Evolutionary conservation across 805 yeast species (phyloP).

Genomic region (Barnettozyma pratensis): DNA sequence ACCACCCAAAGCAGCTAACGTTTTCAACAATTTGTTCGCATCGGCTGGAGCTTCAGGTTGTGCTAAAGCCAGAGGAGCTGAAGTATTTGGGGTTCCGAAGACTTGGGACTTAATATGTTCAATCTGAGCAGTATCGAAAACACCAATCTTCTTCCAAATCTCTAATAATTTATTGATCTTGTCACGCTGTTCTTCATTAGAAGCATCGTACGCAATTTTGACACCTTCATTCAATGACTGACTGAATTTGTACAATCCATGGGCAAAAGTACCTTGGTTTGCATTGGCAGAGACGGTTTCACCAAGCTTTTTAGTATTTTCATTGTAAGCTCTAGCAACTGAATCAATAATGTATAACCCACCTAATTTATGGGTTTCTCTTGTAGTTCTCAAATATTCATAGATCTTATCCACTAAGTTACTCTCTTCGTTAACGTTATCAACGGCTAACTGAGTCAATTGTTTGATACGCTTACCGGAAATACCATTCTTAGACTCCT

Average conservation of each 20-base stretch:
- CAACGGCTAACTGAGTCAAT: conserved; percentile 71
- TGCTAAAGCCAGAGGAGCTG: conserved; percentile 19
- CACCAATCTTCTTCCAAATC: conserved; percentile 85
- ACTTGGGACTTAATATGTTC: conserved; percentile 41
- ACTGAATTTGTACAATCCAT: conserved; percentile 64
- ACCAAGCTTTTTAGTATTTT: conserved; percentile 57
- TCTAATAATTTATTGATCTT: conserved; percentile 82
- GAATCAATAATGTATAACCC: conserved; percentile 90
- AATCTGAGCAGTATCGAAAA: conserved; percentile 60
- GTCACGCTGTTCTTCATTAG: conserved; percentile 54
- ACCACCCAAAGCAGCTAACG: conserved; percentile 48
- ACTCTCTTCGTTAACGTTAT: conserved; percentile 54
- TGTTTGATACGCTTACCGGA: conserved; percentile 93
- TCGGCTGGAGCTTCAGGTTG: conserved; percentile 32
- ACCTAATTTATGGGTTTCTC: conserved; percentile 83
- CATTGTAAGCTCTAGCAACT: conserved; percentile 78
- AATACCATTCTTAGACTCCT: conserved; percentile 74
- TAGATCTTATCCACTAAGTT: conserved; percentile 53
- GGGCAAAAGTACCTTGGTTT: conserved; percentile 66
- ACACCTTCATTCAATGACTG: conserved; percentile 56
- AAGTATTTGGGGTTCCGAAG: conserved; percentile 66
- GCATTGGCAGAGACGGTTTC: conserved; percentile 45
- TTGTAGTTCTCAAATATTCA: conserved; percentile 65
- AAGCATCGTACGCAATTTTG: conserved; percentile 54
- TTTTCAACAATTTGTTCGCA: conserved; percentile 63